These are phyloP conservation scores for Trametes maxima DNA, from an alignment of 768 basidiomycete genomes.

Conservation along the genomic window DNA sequence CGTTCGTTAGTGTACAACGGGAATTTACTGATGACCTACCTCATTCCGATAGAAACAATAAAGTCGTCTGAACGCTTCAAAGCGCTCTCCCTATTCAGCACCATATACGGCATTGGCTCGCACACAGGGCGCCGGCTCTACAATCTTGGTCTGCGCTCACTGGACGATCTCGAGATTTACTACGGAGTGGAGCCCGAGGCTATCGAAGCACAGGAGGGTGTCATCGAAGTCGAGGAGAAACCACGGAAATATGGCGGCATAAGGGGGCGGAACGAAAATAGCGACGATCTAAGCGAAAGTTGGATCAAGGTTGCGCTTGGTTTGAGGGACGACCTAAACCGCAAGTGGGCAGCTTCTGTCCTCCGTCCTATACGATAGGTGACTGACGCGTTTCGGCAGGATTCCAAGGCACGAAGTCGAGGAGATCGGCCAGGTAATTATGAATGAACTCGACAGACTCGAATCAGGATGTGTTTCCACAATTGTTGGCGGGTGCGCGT, in stretches of 20 bases:
- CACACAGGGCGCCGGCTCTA: conserved; percentile 68
- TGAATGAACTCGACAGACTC: conserved; percentile 63
- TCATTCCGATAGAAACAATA: conserved; percentile 45
- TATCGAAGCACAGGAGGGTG: conserved; percentile 31
- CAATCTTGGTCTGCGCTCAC: conserved; percentile 62
- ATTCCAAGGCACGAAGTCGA: conserved; percentile 80
- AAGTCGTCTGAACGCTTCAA: conserved; percentile 53
- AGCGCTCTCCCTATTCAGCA: conserved; percentile 57
- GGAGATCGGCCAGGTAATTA: conserved; percentile 68
- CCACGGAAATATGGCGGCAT: conserved; percentile 19
- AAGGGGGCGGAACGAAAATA: conserved; percentile 19
- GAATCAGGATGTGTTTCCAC: conserved; percentile 71
- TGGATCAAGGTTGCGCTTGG: conserved; percentile 62
- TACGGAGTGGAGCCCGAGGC: conserved; percentile 48
- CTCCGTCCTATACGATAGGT: neutral
- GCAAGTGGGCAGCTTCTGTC: conserved; percentile 38
- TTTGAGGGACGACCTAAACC: conserved; percentile 57
- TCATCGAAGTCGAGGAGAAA: conserved; percentile 31
- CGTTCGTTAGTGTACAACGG: neutral
- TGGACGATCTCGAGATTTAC: conserved; percentile 69
- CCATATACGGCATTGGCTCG: conserved; percentile 76
- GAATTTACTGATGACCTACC: neutral
- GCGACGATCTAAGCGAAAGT: conserved; percentile 36
- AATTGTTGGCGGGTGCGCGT: conserved; percentile 77
- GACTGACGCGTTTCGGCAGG: conserved; percentile 34